Base-by-base conservation (phyloP, 2,329 filamentous ascomycete genomes). In the Ceratocystis colombiana region DNA sequence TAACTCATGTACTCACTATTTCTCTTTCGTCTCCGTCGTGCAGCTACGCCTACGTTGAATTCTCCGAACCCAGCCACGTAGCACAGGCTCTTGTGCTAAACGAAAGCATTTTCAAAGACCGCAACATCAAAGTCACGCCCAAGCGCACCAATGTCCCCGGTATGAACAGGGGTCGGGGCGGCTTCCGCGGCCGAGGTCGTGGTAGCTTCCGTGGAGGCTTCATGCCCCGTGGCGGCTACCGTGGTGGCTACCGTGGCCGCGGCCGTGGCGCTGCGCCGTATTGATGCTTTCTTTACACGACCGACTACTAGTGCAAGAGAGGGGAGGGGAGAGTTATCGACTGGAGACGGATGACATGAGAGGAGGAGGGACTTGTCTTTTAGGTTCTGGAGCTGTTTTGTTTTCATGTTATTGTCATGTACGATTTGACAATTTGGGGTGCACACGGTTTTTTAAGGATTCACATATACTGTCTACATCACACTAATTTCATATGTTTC, bases 41-140 rank as follows among this genome's bases (percentile, higher is more conserved):
- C 77, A 96, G 92, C 70, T 99, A 99, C 79, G 94, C 94, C 73
- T 99, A 99, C 78, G 94, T 99, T 72, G 94, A 99, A 78, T 99
- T 99, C 75, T 88, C 90, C 68, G 94, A 97, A 78, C 91, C 94
- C 62, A 92, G 85, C 76, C 82, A 96, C 69, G 93, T 99, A 69
- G 90, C 90, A 61, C 90, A 96, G 76, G 94, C 94, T 30, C 83
- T 99, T 68, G 91, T 97, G 50, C 81, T 99, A 67, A 97, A 99
- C 76, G 94, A 99, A 78, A 96, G 91, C 76, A 82, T 95, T 67
- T 96, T 99, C 79, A 91, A 94, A 73, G 92, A 90, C 69, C 86
- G 94, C 73, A 95, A 94, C 76, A 85, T 99, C 75, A 99, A 99
- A 85, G 94, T 97, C 74, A 79, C 79, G 7, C 93, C 94, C 44